A percentile compares a stretch with the other conserved stretches of the same genome.
Evolutionary conservation across 345 rosid genomes (phyloP).

Genomic region (Passiflora organensis): DNA sequence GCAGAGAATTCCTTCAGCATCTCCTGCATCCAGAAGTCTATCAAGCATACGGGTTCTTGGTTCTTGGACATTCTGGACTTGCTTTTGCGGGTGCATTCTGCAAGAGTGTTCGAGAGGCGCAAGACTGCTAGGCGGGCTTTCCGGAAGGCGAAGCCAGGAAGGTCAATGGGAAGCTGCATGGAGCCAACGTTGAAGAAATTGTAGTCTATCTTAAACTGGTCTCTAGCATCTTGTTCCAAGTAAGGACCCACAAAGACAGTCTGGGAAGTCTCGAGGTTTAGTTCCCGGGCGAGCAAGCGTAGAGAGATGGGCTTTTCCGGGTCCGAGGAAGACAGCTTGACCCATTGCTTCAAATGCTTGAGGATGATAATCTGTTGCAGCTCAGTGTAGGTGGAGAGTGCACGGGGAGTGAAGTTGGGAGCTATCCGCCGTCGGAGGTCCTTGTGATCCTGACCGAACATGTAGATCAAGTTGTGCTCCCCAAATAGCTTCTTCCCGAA

Average conservation of each 20-base stretch:
- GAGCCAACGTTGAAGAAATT: slow-evolving; percentile 67
- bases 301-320: slow-evolving; percentile 25
- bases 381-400: slow-evolving; percentile 61
- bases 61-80: slow-evolving; percentile 44
- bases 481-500: slow-evolving; percentile 87
- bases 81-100: slow-evolving; percentile 42
- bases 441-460: slow-evolving; percentile 82
- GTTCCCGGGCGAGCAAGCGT: slow-evolving; percentile 52
- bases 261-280: slow-evolving; percentile 87
- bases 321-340: slow-evolving; percentile 13
- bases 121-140: slow-evolving; percentile 63
- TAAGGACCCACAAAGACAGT: slow-evolving; percentile 79
- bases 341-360: slow-evolving; percentile 55
- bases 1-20: slow-evolving; percentile 33
- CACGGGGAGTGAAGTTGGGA: slow-evolving; percentile 72
- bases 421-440: slow-evolving; percentile 74
- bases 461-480: slow-evolving; percentile 72
- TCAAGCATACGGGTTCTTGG: slow-evolving; percentile 57
- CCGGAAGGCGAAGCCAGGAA: slow-evolving; percentile 66
- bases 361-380: slow-evolving; percentile 64
- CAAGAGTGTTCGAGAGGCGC: slow-evolving; percentile 41
- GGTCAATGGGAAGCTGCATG: slow-evolving; percentile 63
- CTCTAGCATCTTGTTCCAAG: slow-evolving; percentile 30
- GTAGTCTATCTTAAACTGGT: slow-evolving; percentile 49
- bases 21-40: slow-evolving; percentile 85